Conservation (phyloP, 495 filamentous ascomycete genomes). For the Sabuloglossum arenarium region DNA sequence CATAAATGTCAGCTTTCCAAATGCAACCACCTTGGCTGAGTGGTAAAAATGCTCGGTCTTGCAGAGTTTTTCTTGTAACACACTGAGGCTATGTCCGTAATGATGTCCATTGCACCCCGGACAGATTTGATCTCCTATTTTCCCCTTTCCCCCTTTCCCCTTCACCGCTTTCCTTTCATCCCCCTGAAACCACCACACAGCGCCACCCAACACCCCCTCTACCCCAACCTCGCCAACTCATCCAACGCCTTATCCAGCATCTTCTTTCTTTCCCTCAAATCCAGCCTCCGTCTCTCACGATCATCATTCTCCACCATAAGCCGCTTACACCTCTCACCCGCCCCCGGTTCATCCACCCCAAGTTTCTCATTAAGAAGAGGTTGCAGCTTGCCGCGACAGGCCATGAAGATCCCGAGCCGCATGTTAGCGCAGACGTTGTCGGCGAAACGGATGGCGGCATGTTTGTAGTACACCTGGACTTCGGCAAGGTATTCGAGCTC, state of each 20-base stretch:
- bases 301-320: neutral
- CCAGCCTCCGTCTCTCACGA: neutral
- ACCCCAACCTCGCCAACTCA: neutral
- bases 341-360: neutral
- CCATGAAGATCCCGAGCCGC: neutral
- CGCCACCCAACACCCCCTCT: too few relatives aligned
- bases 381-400: neutral
- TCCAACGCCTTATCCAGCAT: neutral
- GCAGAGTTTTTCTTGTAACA: too few relatives aligned
- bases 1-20: too few relatives aligned
- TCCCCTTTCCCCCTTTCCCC: too few relatives aligned
- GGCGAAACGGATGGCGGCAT: conserved; percentile 5
- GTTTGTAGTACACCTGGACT: conserved; percentile 2
- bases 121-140: too few relatives aligned
- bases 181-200: too few relatives aligned
- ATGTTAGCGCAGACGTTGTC: conserved; percentile 2
- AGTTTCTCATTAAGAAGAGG: neutral
- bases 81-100: too few relatives aligned
- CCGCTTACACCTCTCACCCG: neutral
- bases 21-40: too few relatives aligned
- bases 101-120: too few relatives aligned
- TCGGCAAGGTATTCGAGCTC: conserved; percentile 3
- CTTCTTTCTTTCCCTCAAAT: neutral
- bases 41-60: too few relatives aligned
- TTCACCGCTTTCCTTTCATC: too few relatives aligned